These are phyloP conservation scores for Hymenotorrendiella dingleyae DNA, from an alignment of 2,329 filamentous ascomycete genomes.

Conservation along the genomic window DNA sequence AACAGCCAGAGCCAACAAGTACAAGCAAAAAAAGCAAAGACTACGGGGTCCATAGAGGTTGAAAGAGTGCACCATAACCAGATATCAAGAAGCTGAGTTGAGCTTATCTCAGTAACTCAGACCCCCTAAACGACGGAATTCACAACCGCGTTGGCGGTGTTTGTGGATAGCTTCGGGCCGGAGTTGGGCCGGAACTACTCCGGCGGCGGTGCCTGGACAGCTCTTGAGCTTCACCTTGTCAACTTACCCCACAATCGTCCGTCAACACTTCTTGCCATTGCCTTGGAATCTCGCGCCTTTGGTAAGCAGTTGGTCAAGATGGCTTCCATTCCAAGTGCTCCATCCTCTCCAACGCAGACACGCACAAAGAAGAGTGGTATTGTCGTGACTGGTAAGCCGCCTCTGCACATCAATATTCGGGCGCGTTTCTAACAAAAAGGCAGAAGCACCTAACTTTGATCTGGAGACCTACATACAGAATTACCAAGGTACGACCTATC, in stretches of 20 bases:
- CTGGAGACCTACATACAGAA: constrained; percentile 87
- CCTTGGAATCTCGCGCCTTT: not conserved
- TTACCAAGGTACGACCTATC: constrained; percentile 61
- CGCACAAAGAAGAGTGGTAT: constrained; percentile 16
- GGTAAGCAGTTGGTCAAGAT: constrained; percentile 8
- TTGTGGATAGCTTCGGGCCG: too few relatives aligned
- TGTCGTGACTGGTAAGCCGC: constrained; percentile 15
- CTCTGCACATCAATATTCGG: not conserved
- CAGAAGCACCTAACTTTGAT: constrained; percentile 70
- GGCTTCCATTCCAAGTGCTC: constrained; percentile 11
- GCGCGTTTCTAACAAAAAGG: not conserved
- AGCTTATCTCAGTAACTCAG: too few relatives aligned
- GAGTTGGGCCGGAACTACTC: too few relatives aligned
- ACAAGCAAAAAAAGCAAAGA: too few relatives aligned
- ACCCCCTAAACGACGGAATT: too few relatives aligned
- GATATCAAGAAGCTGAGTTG: too few relatives aligned
- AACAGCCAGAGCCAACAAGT: too few relatives aligned
- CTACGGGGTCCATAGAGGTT: too few relatives aligned
- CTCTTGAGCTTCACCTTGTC: constrained; percentile 2
- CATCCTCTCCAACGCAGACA: constrained; percentile 16
- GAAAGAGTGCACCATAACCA: too few relatives aligned
- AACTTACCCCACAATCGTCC: constrained; percentile 3
- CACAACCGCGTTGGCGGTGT: too few relatives aligned
- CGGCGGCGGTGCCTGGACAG: not conserved
- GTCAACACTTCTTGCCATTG: not conserved